Base-by-base conservation (phyloP, 2,329 filamentous ascomycete species). In the Pyricularia sp. region DNA sequence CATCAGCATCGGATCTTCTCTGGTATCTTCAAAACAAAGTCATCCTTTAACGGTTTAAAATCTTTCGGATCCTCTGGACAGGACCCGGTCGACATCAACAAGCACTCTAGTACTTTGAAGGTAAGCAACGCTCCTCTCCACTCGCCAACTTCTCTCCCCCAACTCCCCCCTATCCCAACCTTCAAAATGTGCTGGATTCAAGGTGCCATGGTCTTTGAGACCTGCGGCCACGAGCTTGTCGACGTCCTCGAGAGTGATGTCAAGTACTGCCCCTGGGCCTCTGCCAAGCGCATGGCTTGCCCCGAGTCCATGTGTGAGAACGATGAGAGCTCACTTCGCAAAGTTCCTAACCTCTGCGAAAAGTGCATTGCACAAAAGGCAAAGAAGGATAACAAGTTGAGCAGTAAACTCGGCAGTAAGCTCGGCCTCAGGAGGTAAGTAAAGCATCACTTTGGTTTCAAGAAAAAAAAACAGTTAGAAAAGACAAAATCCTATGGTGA, bases 261-360 rank as follows among this genome's bases (percentile, higher is more conserved):
- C 23, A 33, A 50, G 17, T 50, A 50, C 31, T 68, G 67, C 25
- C 28, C 67, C 68, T 69, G 68, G 68, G 68, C 68, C 64, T 23
- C 28, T 50, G 68, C 68, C 17, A 69, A 69, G 50, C 33, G 26
- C 50, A 69, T 65, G 50, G 64, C 65, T n/a, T 68, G 67, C 67
- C 67, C 67, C 25, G 59, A 64, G 58, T 68, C 63, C 28, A 61
- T 64, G 59, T 64, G 67, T 17, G 31, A 63, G 59, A 63, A 63
- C 14, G 59, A 63, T 26, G 59, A 63, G 59, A 63, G 59, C 59
- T 63, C 59, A 20, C 4, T 63, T 28, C 59, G 59, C 2, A 26
- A 28, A 14, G 26, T 63, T 30, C 59, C 59, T 28, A 63, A 28
- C 59, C 14, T 26, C 59, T 63, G 59, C 25, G 25, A 26, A 14